These are phyloP conservation scores for Fusarium incarnatum DNA, from an alignment of 2,329 filamentous ascomycete genomes.

Conservation along the genomic window DNA sequence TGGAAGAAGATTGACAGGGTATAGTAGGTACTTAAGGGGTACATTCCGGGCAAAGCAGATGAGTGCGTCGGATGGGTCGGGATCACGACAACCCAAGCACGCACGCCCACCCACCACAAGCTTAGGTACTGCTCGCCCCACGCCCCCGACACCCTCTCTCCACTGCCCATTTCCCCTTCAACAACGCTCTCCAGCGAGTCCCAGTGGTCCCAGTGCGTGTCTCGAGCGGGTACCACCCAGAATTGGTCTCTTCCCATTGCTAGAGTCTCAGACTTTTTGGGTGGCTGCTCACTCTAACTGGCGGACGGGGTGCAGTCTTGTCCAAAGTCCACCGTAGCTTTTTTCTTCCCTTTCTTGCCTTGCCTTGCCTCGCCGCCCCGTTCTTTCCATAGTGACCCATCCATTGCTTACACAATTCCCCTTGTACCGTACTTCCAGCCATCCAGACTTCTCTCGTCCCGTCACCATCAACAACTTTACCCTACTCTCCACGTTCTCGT, in stretches of 20 bases:
- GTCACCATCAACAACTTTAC: conserved; percentile 38
- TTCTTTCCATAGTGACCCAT: conserved; percentile 26
- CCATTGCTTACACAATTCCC: conserved; percentile 48
- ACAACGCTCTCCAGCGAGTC: conserved; percentile 38
- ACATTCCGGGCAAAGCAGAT: conserved; percentile 30
- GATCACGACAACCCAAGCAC: conserved; percentile 38
- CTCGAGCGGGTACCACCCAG: conserved; percentile 34
- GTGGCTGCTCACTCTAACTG: conserved; percentile 32
- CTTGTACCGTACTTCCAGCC: conserved; percentile 27
- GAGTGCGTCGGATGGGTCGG: conserved; percentile 45
- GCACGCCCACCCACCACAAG: conserved; percentile 36
- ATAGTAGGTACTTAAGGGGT: conserved; percentile 27
- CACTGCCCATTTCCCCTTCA: conserved; percentile 48
- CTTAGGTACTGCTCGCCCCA: conserved; percentile 33
- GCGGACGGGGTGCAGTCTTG: conserved; percentile 30
- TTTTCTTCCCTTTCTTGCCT: conserved; percentile 31
- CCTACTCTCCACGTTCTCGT: conserved; percentile 25
- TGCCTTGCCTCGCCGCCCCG: conserved; percentile 37
- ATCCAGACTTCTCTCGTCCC: conserved; percentile 33
- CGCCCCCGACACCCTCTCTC: conserved; percentile 43
- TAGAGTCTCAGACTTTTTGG: conserved; percentile 33
- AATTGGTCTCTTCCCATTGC: conserved; percentile 33
- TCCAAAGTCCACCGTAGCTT: conserved; percentile 48
- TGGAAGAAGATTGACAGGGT: conserved; percentile 2
- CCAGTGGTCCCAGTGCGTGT: conserved; percentile 40